A percentile compares a stretch with the other conserved stretches of the same genome.
phyloP scores from a whole-genome alignment of 106 monocot genomes.

The Cymbidium sinense region DNA sequence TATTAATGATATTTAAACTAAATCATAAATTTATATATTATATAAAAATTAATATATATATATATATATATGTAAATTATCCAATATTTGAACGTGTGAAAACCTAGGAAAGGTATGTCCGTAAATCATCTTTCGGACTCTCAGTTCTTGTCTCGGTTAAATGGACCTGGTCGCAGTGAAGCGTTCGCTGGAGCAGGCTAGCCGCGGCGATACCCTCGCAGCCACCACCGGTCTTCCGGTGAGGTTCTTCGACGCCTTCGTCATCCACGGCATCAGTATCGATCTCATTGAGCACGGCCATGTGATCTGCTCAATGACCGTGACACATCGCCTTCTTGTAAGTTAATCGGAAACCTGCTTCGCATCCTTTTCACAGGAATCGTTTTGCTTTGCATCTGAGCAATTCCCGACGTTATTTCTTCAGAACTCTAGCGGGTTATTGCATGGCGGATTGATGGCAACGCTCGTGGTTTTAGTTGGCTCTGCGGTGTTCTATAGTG shows the following conservation, averaged over 20 bases:
- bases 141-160: too few relatives aligned
- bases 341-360: background rate
- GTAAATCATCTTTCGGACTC: too few relatives aligned
- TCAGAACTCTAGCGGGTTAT: slow-evolving; percentile 49
- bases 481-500: slow-evolving; percentile 37
- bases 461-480: slow-evolving; percentile 67
- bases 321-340: slow-evolving; percentile 58
- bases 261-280: slow-evolving; percentile 52
- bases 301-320: slow-evolving; percentile 70
- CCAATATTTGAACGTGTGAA: too few relatives aligned
- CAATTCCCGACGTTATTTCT: background rate
- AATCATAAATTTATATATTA: too few relatives aligned
- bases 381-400: background rate
- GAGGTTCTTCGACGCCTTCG: slow-evolving; percentile 51
- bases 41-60: too few relatives aligned
- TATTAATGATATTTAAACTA: too few relatives aligned
- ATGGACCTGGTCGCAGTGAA: slow-evolving; percentile 59
- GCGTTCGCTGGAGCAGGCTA: slow-evolving; percentile 25
- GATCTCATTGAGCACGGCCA: slow-evolving; percentile 58
- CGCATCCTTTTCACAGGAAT: background rate
- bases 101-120: too few relatives aligned
- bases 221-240: slow-evolving; percentile 20
- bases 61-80: too few relatives aligned
- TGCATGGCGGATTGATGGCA: slow-evolving; percentile 62
- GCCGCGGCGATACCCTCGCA: slow-evolving; percentile 4